These are phyloP conservation scores for Hyphodiscus sp. DNA, from an alignment of 2,329 filamentous ascomycete genomes.

Conservation along the genomic window DNA sequence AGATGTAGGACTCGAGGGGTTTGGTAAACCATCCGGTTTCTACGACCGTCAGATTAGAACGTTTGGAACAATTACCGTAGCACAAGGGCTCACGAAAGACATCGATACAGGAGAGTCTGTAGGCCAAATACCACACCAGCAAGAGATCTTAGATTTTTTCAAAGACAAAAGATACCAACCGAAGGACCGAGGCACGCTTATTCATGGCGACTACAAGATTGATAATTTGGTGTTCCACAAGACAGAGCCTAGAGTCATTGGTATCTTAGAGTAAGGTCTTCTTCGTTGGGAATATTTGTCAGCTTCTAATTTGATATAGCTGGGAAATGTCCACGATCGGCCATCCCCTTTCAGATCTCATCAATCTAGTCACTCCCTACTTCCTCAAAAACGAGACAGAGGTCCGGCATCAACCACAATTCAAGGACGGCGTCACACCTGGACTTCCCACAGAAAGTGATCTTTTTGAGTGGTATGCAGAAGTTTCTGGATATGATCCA, in stretches of 20 bases:
- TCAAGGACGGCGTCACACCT: slow-evolving; percentile 43
- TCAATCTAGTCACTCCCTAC: slow-evolving; percentile 63
- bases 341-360: slow-evolving; percentile 87
- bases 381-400: slow-evolving; percentile 21
- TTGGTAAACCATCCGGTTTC: slow-evolving; percentile 70
- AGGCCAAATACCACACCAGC: slow-evolving; percentile 76
- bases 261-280: slow-evolving; percentile 71
- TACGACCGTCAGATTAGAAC: slow-evolving; percentile 82
- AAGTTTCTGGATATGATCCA: slow-evolving; percentile 66
- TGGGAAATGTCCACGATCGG: slow-evolving; percentile 99
- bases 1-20: slow-evolving; percentile 61
- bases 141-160: slow-evolving; percentile 76
- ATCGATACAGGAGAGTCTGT: slow-evolving; percentile 70
- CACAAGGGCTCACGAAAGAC: slow-evolving; percentile 70
- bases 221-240: slow-evolving; percentile 87
- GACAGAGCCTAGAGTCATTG: slow-evolving; percentile 81
- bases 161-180: slow-evolving; percentile 63
- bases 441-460: slow-evolving; percentile 47
- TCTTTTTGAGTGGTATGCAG: slow-evolving; percentile 59
- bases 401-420: slow-evolving; percentile 31
- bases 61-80: slow-evolving; percentile 69
- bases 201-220: slow-evolving; percentile 97
- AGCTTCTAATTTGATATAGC: slow-evolving; percentile 31
- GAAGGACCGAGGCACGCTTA: slow-evolving; percentile 67
- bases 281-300: not conserved